Evolutionary conservation across 2,329 filamentous ascomycete species (phyloP), one percentile per base, ranked within the genome.

Genomic region (Cercospora sesami): DNA sequence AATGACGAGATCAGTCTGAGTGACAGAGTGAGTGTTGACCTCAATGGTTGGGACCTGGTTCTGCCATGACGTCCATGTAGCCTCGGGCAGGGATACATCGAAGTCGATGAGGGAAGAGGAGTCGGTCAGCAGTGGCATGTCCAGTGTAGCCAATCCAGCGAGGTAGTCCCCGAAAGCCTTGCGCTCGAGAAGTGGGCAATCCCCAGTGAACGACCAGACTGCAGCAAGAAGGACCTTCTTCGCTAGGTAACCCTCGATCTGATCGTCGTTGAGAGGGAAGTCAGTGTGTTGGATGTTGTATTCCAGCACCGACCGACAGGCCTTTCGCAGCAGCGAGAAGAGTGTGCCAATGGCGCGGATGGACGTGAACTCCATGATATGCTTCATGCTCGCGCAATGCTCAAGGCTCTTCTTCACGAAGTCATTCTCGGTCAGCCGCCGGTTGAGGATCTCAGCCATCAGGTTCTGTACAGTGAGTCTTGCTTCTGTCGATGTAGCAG

Each of bases 331-430:
- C 28, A 99, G 85, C 53, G 94, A 98, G 83, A 99, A 99, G 21
- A 99, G 83, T 0, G 95, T 99, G 71, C 90, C 95, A 39, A 99
- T 86, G 4, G 93, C 94, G 66, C 95, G 92, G 60, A 94, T 92
- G 60, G 92, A 86, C 0, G 95, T 98, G 78, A 95, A 99, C 74
- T 97, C 93, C 95, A 99, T 99, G 78, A 99, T 99, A 79, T 99
- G 95, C 71, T 90, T 92, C 82, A 92, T 96, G 42, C 84, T 84
- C 74, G 87, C 86, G 4, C 94, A 93, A 78, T 92, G 86, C 63
- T 89, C 86, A 4, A 99, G 86, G 3, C 90, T 91, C 70, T 91
- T 89, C 30, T 89, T 82, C 53, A 98, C 89, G 75, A 99, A 94
- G 73, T 92, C 86, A 73, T 97, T 93, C 6, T 87, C 89, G 0